phyloP scores from a whole-genome alignment of 495 filamentous ascomycete species.

The Acidiella bohemica region DNA sequence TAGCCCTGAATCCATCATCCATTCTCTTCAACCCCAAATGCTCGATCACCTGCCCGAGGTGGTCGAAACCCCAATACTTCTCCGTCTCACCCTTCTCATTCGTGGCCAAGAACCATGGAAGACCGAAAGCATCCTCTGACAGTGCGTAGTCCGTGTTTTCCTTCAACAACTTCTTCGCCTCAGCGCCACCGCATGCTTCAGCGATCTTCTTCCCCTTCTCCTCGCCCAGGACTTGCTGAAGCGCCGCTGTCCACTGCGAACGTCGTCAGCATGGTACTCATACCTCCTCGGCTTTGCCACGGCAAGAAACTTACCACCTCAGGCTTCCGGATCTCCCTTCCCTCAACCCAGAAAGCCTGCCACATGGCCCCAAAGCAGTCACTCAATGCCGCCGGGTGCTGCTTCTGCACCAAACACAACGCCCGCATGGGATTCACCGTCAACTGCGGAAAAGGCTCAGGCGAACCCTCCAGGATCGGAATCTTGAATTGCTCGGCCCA shows the following conservation, averaged over 20 bases:
- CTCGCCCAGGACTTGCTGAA: conserved; percentile 40
- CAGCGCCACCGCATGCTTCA: conserved; percentile 31
- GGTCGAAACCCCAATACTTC: conserved; percentile 56
- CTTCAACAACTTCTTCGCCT: conserved; percentile 40
- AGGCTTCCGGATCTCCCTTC: conserved; percentile 35
- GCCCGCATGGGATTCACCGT: conserved; percentile 25
- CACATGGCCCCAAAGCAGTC: conserved; percentile 39
- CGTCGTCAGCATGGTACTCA: too few species aligned
- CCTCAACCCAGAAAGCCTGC: conserved; percentile 44
- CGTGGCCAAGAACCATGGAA: conserved; percentile 53
- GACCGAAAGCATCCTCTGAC: conserved; percentile 50
- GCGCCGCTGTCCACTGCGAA: conserved; percentile 33
- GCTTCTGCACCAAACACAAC: conserved; percentile 15
- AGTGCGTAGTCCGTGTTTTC: conserved; percentile 47
- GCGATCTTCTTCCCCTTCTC: conserved; percentile 33
- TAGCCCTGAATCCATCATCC: conserved; percentile 35
- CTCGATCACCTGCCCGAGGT: conserved; percentile 49
- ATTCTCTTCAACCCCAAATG: conserved; percentile 44
- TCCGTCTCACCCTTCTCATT: conserved; percentile 46
- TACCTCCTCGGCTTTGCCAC: too few species aligned
- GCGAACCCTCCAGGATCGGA: conserved; percentile 38
- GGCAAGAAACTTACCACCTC: too few species aligned
- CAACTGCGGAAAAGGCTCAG: conserved; percentile 42
- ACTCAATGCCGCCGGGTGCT: conserved; percentile 33
- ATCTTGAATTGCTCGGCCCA: conserved; percentile 48